Evolutionary conservation across 768 basidiomycete species (phyloP).

Genomic region (Leccinum boreale): DNA sequence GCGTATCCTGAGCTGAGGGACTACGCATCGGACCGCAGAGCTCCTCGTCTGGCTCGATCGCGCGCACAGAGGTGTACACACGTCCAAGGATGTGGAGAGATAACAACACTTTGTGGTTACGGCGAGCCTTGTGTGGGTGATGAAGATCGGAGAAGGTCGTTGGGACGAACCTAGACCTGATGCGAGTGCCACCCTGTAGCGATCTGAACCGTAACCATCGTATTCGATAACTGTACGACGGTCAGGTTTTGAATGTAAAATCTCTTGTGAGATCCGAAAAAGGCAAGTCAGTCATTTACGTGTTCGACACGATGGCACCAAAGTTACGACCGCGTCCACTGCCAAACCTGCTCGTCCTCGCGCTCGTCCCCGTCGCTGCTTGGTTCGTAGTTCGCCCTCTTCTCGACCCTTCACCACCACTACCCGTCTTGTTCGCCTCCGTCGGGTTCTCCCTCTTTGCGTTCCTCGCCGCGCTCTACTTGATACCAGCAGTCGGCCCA

Average conservation of each 20-base stretch:
- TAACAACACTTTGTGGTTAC: conserved; percentile 71
- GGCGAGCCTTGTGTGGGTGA: conserved; percentile 56
- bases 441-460: conserved; percentile 84
- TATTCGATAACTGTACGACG: conserved; percentile 56
- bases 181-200: conserved; percentile 77
- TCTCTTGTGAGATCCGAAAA: background rate
- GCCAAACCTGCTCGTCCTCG: conserved; percentile 48
- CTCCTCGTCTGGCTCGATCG: conserved; percentile 61
- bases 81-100: conserved; percentile 53
- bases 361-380: conserved; percentile 61
- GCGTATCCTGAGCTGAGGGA: background rate
- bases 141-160: background rate
- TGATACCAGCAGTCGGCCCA: conserved; percentile 81
- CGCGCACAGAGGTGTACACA: conserved; percentile 52
- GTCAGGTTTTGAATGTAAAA: background rate
- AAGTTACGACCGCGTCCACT: conserved; percentile 44
- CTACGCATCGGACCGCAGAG: conserved; percentile 36
- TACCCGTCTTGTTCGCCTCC: conserved; percentile 74
- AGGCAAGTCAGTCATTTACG: conserved; percentile 9
- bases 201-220: conserved; percentile 57
- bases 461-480: conserved; percentile 67
- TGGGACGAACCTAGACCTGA: conserved; percentile 62
- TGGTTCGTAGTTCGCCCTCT: conserved; percentile 77
- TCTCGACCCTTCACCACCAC: conserved; percentile 61
- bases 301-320: conserved; percentile 19